Conservation (phyloP, 257 asterid genomes). For the Solanum chiquidenum region DNA sequence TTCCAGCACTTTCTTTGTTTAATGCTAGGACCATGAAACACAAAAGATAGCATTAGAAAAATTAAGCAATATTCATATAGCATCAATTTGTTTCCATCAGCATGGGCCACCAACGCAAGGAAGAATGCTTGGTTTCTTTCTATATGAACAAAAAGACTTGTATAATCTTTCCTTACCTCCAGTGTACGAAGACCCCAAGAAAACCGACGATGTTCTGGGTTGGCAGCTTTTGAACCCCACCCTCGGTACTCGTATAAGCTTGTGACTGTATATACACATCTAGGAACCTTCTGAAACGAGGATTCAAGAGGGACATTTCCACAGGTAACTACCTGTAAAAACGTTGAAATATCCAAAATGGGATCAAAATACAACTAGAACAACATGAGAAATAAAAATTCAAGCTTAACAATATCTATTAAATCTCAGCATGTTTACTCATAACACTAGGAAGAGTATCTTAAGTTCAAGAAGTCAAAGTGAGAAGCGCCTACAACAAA, state of each 20-base stretch:
- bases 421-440: not conserved
- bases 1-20: not conserved
- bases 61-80: not conserved
- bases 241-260: constrained; percentile 69
- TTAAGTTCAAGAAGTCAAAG: not conserved
- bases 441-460: not conserved
- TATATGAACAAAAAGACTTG: not conserved
- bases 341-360: not conserved
- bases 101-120: not conserved
- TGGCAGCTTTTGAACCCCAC: constrained; percentile 74
- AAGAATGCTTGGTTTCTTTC: not conserved
- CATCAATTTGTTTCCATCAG: not conserved
- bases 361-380: not conserved
- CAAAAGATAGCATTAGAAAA: not conserved
- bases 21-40: not conserved
- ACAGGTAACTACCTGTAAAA: constrained; percentile 73
- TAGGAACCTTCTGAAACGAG: constrained; percentile 71
- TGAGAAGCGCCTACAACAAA: not conserved
- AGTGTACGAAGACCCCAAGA: constrained; percentile 71
- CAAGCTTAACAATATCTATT: not conserved
- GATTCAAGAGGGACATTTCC: constrained; percentile 82
- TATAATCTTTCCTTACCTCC: constrained; percentile 35
- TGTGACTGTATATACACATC: constrained; percentile 80
- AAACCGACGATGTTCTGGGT: constrained; percentile 63
- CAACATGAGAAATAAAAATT: not conserved